These are phyloP conservation scores for Endocarpon pusillum DNA, from an alignment of 495 filamentous ascomycete species.

Conservation along the genomic window DNA sequence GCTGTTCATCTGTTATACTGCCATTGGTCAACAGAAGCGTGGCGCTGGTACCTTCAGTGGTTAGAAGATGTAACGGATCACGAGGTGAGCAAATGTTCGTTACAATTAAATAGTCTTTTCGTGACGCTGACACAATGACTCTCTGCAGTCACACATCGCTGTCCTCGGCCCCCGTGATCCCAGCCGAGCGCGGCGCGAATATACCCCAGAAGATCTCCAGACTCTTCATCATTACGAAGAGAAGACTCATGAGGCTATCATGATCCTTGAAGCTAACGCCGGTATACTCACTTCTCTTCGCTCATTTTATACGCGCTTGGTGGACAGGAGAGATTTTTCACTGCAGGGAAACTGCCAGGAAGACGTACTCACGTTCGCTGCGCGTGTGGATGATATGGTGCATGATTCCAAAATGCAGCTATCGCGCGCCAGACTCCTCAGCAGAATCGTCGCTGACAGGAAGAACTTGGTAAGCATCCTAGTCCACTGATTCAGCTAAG, in stretches of 20 bases:
- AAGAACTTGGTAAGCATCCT: slow-evolving; percentile 18
- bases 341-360: slow-evolving; percentile 7
- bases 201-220: slow-evolving; percentile 16
- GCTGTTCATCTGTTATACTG: slow-evolving; percentile 19
- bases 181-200: no score
- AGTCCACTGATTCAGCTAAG: no score
- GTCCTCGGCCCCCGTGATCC: no score
- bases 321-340: slow-evolving; percentile 16
- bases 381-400: slow-evolving; percentile 19
- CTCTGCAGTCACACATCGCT: slow-evolving; percentile 7
- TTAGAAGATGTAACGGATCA: slow-evolving; percentile 20
- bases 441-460: slow-evolving; percentile 17
- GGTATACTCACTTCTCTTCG: slow-evolving; percentile 19
- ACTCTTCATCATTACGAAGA: slow-evolving; percentile 21
- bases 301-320: slow-evolving; percentile 18
- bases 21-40: slow-evolving; percentile 25
- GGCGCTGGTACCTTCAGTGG: slow-evolving; percentile 24
- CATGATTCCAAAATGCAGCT: slow-evolving; percentile 21
- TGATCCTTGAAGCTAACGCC: slow-evolving; percentile 21
- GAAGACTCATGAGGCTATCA: slow-evolving; percentile 15
- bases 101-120: not conserved
- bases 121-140: not conserved
- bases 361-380: slow-evolving; percentile 15
- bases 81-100: slow-evolving; percentile 15
- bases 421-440: slow-evolving; percentile 16